These are phyloP conservation scores for Alopecurus myosuroides DNA, from an alignment of 176 grass and related monocot genomes.

Conservation along the genomic window DNA sequence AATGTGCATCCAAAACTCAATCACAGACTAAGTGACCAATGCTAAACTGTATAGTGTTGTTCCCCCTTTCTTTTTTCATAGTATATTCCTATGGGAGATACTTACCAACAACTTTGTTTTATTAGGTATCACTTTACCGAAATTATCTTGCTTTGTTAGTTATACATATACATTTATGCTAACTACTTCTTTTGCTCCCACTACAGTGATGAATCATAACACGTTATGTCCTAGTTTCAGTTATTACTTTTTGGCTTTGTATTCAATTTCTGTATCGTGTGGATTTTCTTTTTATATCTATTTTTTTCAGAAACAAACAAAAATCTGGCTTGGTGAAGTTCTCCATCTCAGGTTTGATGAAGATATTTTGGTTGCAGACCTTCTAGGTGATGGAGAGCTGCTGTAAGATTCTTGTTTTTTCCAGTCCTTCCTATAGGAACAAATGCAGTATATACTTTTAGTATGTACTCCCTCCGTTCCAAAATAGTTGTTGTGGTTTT, in stretches of 20 bases:
- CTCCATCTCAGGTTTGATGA: conserved; percentile 77
- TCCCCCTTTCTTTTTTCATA: neutral
- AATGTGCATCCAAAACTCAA: neutral
- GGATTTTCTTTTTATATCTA: conserved; percentile 2
- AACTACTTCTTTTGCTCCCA: neutral
- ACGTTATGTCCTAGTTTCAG: neutral
- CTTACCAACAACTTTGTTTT: neutral
- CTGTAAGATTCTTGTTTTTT: conserved; percentile 60
- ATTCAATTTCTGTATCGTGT: neutral
- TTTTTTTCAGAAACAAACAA: conserved; percentile 66
- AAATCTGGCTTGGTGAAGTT: conserved; percentile 92
- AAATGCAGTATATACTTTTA: neutral
- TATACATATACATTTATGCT: neutral
- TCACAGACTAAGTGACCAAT: neutral
- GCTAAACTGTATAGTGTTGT: neutral
- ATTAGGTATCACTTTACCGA: neutral
- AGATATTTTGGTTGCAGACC: conserved; percentile 57
- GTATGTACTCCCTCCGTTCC: too few relatives aligned
- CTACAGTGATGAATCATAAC: neutral
- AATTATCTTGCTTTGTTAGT: neutral
- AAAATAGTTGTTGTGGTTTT: too few relatives aligned
- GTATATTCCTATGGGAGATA: neutral
- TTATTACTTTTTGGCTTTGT: neutral
- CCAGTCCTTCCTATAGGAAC: neutral
- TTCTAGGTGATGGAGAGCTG: conserved; percentile 83